Conservation (phyloP, 345 rosid genomes). For the Pelargonium nanum region DNA sequence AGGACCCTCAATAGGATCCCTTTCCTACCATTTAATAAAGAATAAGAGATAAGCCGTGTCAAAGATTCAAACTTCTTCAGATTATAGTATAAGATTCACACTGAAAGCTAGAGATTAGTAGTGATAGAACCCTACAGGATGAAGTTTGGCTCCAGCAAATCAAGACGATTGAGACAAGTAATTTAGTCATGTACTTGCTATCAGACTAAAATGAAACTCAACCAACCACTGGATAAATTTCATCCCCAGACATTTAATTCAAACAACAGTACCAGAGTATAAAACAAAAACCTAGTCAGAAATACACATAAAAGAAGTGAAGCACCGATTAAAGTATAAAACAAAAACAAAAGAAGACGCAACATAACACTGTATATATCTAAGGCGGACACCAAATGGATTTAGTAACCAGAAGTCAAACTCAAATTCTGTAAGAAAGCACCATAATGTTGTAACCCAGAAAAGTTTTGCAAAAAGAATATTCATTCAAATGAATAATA, state of each 20-base stretch:
- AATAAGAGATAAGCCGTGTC: constrained; percentile 4
- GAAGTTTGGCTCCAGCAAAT: not conserved
- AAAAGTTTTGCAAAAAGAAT: not conserved
- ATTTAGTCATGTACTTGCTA: not conserved
- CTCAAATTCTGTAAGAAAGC: not conserved
- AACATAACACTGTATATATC: not conserved
- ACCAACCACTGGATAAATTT: not conserved
- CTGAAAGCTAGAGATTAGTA: constrained; percentile 2
- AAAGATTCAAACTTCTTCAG: constrained; percentile 1
- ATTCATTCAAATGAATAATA: not conserved
- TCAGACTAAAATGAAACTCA: not conserved
- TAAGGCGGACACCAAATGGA: not conserved
- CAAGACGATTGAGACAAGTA: not conserved
- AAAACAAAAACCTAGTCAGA: not conserved
- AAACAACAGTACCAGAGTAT: not conserved
- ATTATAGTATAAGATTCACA: not conserved
- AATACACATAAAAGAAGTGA: not conserved
- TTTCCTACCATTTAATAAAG: constrained; percentile 43
- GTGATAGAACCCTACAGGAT: not conserved
- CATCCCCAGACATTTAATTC: not conserved
- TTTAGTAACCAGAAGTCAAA: not conserved
- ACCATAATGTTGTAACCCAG: not conserved
- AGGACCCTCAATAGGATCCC: constrained; percentile 90
- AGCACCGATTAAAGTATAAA: not conserved
- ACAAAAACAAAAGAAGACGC: not conserved